phyloP scores from a whole-genome alignment of 73 alveolate species.

The Tetrahymena malaccensis region DNA sequence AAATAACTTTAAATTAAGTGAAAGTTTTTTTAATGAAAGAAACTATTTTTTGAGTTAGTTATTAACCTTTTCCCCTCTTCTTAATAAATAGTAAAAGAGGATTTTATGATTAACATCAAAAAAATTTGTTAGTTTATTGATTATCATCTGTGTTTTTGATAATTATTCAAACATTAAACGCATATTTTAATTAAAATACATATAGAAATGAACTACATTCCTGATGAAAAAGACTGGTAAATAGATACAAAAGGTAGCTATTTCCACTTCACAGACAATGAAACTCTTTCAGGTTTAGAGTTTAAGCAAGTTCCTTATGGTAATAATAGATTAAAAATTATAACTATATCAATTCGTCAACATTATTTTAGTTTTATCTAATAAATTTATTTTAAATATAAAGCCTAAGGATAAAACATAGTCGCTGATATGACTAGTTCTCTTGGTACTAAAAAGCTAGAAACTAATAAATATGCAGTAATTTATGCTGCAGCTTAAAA shows the following conservation, averaged over 20 bases:
- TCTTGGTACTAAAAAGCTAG: conserved; percentile 48
- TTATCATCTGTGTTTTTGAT: background rate
- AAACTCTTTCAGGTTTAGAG: conserved; percentile 81
- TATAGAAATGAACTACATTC: background rate
- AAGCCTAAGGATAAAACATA: conserved; percentile 2
- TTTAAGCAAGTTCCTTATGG: conserved; percentile 10
- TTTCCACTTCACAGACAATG: conserved; percentile 80
- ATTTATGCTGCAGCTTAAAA: conserved; percentile 62
- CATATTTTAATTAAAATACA: background rate
- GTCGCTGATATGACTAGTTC: conserved; percentile 56
- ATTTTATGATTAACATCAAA: background rate
- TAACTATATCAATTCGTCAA: background rate
- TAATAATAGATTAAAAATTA: background rate
- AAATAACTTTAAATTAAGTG: too few relatives aligned
- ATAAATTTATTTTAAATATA: background rate
- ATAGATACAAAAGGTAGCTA: conserved; percentile 64
- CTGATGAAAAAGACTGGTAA: conserved; percentile 46
- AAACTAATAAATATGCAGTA: conserved; percentile 48
- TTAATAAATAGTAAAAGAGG: background rate
- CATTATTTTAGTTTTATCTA: background rate
- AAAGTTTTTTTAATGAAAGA: too few relatives aligned
- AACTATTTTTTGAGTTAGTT: background rate
- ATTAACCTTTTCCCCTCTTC: background rate
- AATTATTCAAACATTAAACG: background rate
- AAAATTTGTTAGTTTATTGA: background rate